Percentiles rank a stretch among this genome's conserved stretches.
Conservation (phyloP, 352 stramenopile species). For the Globisporangium parvum region DNA sequence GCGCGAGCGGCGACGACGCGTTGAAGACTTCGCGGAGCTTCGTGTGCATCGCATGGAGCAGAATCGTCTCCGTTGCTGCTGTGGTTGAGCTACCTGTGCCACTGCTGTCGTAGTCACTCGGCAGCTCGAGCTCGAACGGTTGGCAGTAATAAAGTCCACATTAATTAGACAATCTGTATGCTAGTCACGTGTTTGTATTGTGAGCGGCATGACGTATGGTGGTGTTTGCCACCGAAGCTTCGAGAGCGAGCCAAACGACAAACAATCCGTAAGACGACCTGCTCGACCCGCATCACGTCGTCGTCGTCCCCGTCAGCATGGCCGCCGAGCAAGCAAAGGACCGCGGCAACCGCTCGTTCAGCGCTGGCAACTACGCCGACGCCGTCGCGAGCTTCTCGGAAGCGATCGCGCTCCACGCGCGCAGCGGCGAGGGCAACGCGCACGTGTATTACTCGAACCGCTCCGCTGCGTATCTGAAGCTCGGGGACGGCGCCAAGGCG, state of each 20-base stretch:
- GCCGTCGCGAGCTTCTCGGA: slow-evolving; percentile 73
- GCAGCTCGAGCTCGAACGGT: no score
- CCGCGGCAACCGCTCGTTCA: slow-evolving; percentile 79
- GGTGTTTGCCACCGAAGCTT: slow-evolving; percentile 10
- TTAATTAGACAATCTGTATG: no score
- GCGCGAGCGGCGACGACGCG: no score
- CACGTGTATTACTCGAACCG: slow-evolving; percentile 84
- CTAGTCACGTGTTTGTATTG: no score
- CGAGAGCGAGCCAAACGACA: slow-evolving; percentile 8
- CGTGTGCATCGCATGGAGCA: no score
- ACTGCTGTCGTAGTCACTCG: no score
- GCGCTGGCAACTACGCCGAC: slow-evolving; percentile 56
- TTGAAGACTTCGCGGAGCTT: no score
- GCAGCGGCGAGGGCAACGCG: slow-evolving; percentile 24
- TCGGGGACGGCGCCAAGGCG: slow-evolving; percentile 52
- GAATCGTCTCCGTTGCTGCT: no score
- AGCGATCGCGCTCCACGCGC: slow-evolving; percentile 56
- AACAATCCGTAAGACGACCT: no score
- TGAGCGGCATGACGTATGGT: no score
- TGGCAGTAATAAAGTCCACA: no score
- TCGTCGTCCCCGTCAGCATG: slow-evolving; percentile 24
- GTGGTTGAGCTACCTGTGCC: no score
- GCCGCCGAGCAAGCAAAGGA: slow-evolving; percentile 85
- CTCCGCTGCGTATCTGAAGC: slow-evolving; percentile 79
- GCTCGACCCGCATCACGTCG: not conserved